Evolutionary conservation across 2,329 filamentous ascomycete species (phyloP).

Genomic region (Fusarium drepaniforme): DNA sequence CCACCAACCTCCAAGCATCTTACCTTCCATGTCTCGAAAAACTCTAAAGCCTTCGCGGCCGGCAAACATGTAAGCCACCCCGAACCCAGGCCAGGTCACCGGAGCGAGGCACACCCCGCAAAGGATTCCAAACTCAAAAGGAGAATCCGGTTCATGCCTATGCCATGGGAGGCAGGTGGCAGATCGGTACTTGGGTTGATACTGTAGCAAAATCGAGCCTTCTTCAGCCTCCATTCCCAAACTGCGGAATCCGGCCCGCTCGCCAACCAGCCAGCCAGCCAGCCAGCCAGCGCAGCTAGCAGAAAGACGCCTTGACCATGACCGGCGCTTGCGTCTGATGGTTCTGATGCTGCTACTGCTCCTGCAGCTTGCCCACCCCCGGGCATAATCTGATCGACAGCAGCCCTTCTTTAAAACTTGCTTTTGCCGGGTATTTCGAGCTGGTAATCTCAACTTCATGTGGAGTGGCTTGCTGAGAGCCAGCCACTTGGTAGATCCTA

Average conservation of each 20-base stretch:
- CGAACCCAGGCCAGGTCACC: constrained; percentile 10
- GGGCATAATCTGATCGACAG: background rate
- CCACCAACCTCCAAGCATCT: background rate
- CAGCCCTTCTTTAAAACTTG: background rate
- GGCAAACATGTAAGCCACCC: constrained; percentile 8
- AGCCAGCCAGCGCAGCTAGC: background rate
- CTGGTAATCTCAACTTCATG: background rate
- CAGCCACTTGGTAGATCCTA: background rate
- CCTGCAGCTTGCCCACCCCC: background rate
- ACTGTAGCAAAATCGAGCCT: background rate
- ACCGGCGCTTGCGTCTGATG: background rate
- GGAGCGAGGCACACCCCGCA: constrained; percentile 8
- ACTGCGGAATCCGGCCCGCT: background rate
- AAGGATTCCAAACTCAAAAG: constrained; percentile 15
- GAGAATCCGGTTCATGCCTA: background rate
- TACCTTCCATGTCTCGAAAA: background rate
- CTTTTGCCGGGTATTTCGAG: background rate
- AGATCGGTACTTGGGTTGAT: background rate
- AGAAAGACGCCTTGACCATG: background rate
- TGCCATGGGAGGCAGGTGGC: background rate
- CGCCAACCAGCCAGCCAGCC: background rate
- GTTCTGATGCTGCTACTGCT: background rate
- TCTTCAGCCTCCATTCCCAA: constrained; percentile 25
- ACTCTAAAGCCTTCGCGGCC: background rate
- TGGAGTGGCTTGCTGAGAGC: background rate